Evolutionary conservation across 2,329 filamentous ascomycete species (phyloP), one percentile per base, ranked within the genome.

Genomic region (Pezicula rhizophila): DNA sequence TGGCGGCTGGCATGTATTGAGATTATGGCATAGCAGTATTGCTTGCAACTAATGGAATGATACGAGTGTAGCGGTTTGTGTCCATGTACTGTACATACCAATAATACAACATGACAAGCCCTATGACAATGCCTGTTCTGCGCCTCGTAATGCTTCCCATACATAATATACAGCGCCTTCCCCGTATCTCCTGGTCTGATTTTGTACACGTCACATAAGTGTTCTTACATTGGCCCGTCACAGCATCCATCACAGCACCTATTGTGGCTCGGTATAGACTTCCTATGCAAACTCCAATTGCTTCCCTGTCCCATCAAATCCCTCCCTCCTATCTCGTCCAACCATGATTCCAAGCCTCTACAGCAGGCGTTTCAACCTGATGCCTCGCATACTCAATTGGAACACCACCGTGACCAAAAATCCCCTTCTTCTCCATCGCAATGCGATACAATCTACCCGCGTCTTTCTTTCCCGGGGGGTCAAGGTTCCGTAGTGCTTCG

Each of bases 301-400:
- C 42, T 26, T 14, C 31, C 4, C 18, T 40, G 10, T 8, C 8
- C 18, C 12, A 31, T 26, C 20, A 42, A 18, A 46, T 31, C 17
- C 5, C 25, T 10, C 42, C 42, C 17, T 17, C 50, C 52, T 59
- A 64, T 69, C 84, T 79, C 73, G 83, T 95, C 93, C 93, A 99
- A 11, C 74, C 85, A 70, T 95, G 84, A 71, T 97, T 93, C 90
- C 92, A 99, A n/a, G 89, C 81, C 57, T 85, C 80, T 62, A 76
- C 77, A 1, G 76, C 74, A 6, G 92, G 92, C 44, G 80, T 89
- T 64, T 97, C 92, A 28, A 87, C 92, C 77, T 96, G 87, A 54
- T 80, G 74, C 56, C 87, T 75, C 25, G 87, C 87, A 74, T 96
- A 96, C 76, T 99, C 93, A 62, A 97, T 91, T 12, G 93, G 93